Percentiles rank a stretch among this genome's conserved stretches.
These are phyloP conservation scores for Gilbertella persicaria DNA, from an alignment of 371 early-diverging fungal species.

Conservation along the genomic window DNA sequence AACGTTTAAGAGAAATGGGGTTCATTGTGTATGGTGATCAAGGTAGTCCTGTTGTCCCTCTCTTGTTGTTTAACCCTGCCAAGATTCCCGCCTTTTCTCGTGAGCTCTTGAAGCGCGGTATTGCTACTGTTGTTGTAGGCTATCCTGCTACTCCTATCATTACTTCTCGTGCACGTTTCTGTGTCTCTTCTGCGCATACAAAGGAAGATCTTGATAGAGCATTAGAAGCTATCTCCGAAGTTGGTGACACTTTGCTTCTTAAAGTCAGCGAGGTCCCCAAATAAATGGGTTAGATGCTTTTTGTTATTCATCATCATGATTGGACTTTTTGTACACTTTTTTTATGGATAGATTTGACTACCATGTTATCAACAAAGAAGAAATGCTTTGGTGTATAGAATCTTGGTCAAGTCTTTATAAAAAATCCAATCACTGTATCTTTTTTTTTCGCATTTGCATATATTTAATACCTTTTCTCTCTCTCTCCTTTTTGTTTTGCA, in stretches of 20 bases:
- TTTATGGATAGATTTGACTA: too few species aligned
- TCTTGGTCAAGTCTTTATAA: too few species aligned
- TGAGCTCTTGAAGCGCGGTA: conserved; percentile 85
- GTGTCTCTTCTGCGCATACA: conserved; percentile 95
- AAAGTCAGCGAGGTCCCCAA: conserved; percentile 33
- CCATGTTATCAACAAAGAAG: too few species aligned
- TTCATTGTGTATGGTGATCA: conserved; percentile 95
- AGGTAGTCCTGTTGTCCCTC: conserved; percentile 97
- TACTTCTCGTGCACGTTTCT: conserved; percentile 95
- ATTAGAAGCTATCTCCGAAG: conserved; percentile 56
- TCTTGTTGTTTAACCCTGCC: conserved; percentile 96
- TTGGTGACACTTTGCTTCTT: conserved; percentile 59
- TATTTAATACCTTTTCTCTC: too few species aligned
- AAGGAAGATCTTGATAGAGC: conserved; percentile 88
- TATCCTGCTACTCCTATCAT: conserved; percentile 99
- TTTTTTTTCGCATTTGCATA: too few species aligned
- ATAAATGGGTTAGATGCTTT: background rate
- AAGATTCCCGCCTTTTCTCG: conserved; percentile 98
- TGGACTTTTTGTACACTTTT: too few species aligned
- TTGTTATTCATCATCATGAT: too few species aligned
- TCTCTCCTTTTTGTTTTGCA: too few species aligned
- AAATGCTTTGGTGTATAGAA: too few species aligned
- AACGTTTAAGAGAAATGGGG: conserved; percentile 83
- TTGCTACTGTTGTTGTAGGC: conserved; percentile 99
- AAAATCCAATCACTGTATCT: too few species aligned